Conservation (phyloP, 2,329 filamentous ascomycete species). For the Curvularia verruculosa region DNA sequence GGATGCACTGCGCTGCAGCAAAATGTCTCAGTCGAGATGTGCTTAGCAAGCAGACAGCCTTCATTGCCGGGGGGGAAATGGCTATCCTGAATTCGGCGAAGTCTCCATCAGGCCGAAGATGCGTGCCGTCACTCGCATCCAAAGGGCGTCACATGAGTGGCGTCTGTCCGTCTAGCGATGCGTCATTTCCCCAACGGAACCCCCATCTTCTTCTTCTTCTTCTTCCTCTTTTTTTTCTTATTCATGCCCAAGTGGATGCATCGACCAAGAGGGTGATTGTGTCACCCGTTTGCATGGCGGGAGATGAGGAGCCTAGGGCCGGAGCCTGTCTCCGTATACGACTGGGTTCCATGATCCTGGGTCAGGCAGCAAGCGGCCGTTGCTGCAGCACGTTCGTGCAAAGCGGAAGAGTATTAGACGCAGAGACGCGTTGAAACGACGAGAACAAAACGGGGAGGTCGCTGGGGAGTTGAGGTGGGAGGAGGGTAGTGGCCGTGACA, state of each 20-base stretch:
- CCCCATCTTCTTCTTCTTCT: not conserved
- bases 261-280: slow-evolving; percentile 6
- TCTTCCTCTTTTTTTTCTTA: not conserved
- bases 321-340: slow-evolving; percentile 15
- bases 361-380: slow-evolving; percentile 22
- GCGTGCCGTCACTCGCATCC: slow-evolving; percentile 22
- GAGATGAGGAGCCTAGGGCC: slow-evolving; percentile 8
- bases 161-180: not conserved
- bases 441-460: slow-evolving; percentile 16
- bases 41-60: slow-evolving; percentile 9
- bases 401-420: slow-evolving; percentile 7
- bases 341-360: slow-evolving; percentile 16
- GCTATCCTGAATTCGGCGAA: slow-evolving; percentile 3
- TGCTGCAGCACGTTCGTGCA: slow-evolving; percentile 13
- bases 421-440: slow-evolving; percentile 20
- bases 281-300: slow-evolving; percentile 7
- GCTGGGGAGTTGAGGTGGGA: slow-evolving; percentile 11
- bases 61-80: not conserved
- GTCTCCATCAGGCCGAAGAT: slow-evolving; percentile 9
- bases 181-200: not conserved
- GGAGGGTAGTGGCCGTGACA: slow-evolving; percentile 16
- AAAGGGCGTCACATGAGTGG: slow-evolving; percentile 23
- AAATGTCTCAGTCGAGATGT: slow-evolving; percentile 22
- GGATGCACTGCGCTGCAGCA: slow-evolving; percentile 15
- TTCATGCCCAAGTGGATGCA: slow-evolving; percentile 1